Percentiles rank a stretch among this genome's conserved stretches.
phyloP scores from a whole-genome alignment of 179 eudicot species.

The Silene vulgaris region DNA sequence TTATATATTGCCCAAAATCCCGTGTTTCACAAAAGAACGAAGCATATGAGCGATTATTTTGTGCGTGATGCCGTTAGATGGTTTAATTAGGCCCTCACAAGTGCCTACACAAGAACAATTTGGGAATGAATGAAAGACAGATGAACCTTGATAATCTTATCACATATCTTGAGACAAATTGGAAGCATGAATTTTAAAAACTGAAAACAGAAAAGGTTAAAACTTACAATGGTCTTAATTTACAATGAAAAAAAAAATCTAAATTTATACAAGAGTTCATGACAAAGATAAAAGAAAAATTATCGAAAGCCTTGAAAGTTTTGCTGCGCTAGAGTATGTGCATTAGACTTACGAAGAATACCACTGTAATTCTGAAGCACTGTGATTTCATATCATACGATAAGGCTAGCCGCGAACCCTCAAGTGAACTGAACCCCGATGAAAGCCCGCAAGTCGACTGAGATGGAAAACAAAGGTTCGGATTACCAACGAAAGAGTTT shows the following conservation, averaged over 20 bases:
- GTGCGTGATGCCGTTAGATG: too few relatives aligned
- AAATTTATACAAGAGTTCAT: conserved; percentile 8
- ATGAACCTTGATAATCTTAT: too few relatives aligned
- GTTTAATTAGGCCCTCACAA: too few relatives aligned
- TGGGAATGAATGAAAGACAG: too few relatives aligned
- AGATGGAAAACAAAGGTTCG: conserved; percentile 43
- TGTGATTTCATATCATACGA: not conserved
- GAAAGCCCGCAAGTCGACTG: conserved; percentile 25
- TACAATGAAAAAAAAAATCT: not conserved
- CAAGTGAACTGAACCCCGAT: conserved; percentile 6
- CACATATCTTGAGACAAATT: too few relatives aligned
- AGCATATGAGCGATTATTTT: too few relatives aligned
- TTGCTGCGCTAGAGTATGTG: not conserved
- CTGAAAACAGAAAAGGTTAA: too few relatives aligned
- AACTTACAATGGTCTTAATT: not conserved
- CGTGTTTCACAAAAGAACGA: too few relatives aligned
- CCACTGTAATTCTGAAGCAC: not conserved
- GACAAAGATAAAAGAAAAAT: not conserved
- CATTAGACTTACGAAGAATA: not conserved
- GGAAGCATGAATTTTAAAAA: too few relatives aligned
- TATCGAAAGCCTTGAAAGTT: not conserved
- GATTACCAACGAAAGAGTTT: conserved; percentile 43
- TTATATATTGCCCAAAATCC: too few relatives aligned
- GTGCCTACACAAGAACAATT: too few relatives aligned
- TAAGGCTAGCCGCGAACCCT: conserved; percentile 11